Percentiles rank a stretch among this genome's conserved stretches.
Evolutionary conservation across 495 filamentous ascomycete species (phyloP).

Genomic region (Thozetella sp.): DNA sequence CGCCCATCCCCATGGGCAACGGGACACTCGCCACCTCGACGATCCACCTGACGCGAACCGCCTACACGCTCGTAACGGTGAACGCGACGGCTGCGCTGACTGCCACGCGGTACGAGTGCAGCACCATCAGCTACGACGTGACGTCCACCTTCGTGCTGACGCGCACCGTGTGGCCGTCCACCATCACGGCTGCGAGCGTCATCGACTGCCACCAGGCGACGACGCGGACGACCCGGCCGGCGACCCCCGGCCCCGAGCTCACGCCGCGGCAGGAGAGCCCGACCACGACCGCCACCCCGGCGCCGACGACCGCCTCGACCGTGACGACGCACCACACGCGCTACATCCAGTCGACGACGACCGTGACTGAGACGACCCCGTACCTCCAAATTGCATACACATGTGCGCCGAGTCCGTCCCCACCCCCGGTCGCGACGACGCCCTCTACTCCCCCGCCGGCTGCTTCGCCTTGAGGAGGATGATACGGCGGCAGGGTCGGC

Average conservation of each 20-base stretch:
- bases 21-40: not conserved
- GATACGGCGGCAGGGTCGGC: not conserved
- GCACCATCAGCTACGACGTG: slow-evolving; percentile 2
- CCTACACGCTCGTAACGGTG: slow-evolving; percentile 4
- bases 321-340: slow-evolving; percentile 2
- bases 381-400: slow-evolving; percentile 1
- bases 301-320: not conserved
- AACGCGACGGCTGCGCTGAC: slow-evolving; percentile 4
- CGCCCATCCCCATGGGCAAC: not conserved
- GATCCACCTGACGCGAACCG: slow-evolving; percentile 5
- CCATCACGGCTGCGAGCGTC: not conserved
- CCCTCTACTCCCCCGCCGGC: not conserved
- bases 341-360: not conserved
- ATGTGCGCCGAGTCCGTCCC: not conserved
- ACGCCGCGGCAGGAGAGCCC: not conserved
- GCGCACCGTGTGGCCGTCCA: slow-evolving; percentile 6
- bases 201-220: not conserved
- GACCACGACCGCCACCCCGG: not conserved
- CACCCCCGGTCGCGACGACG: not conserved
- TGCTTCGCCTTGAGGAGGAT: not conserved
- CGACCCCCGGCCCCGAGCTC: not conserved
- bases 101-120: slow-evolving; percentile 4
- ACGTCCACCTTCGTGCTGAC: slow-evolving; percentile 3
- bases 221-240: not conserved
- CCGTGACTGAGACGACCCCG: not conserved